A percentile compares a stretch with the other conserved stretches of the same genome.
phyloP scores from a whole-genome alignment of 208 protist genomes.

The Trypanosoma rangeli region DNA sequence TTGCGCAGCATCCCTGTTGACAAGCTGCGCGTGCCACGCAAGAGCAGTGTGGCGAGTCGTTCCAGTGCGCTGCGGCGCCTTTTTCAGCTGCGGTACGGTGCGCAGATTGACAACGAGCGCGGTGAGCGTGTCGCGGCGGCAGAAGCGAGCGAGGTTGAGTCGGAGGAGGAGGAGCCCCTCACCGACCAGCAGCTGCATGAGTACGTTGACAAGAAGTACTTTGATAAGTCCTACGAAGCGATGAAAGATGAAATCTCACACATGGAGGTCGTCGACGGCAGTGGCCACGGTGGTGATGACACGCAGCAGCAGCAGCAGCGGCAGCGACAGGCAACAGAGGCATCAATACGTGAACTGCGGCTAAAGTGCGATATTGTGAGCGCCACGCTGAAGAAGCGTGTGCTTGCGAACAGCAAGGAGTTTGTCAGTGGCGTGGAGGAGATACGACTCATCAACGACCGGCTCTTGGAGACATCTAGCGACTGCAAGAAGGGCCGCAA shows the following conservation, averaged over 20 bases:
- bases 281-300: conserved; percentile 45
- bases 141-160: conserved; percentile 49
- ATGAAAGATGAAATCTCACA: conserved; percentile 66
- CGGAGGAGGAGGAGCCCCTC: conserved; percentile 60
- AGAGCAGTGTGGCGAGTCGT: conserved; percentile 13
- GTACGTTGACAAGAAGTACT: conserved; percentile 84
- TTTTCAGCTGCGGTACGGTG: conserved; percentile 70
- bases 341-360: conserved; percentile 53
- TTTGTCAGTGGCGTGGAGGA: conserved; percentile 79
- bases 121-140: conserved; percentile 29
- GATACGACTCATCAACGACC: conserved; percentile 73
- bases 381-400: conserved; percentile 79
- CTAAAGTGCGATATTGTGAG: conserved; percentile 75
- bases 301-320: conserved; percentile 36
- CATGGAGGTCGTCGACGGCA: conserved; percentile 58
- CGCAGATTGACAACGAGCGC: conserved; percentile 40
- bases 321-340: conserved; percentile 63
- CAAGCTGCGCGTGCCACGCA: conserved; percentile 35
- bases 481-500: conserved; percentile 80
- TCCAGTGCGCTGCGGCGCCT: conserved; percentile 42
- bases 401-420: conserved; percentile 64
- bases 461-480: conserved; percentile 74
- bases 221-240: conserved; percentile 77
- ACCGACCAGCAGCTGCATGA: conserved; percentile 85
- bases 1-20: conserved; percentile 58